phyloP scores from a whole-genome alignment of 805 yeast genomes.

The Candida qinlingensis region DNA sequence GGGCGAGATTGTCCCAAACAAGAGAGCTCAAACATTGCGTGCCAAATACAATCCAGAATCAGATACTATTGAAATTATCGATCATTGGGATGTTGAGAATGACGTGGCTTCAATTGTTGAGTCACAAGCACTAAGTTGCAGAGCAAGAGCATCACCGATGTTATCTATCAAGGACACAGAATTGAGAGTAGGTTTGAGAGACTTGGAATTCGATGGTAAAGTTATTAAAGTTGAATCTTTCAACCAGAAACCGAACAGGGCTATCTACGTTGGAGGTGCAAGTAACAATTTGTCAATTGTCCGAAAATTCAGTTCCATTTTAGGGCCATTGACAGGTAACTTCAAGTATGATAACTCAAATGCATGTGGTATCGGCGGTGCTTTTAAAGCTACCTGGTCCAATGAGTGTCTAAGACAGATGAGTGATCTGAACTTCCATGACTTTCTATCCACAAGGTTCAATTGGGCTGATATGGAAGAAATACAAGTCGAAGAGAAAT shows the following conservation, averaged over 20 bases:
- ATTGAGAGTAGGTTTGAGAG: neutral
- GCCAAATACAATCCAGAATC: constrained; percentile 33
- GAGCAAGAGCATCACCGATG: constrained; percentile 76
- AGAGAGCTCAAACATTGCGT: constrained; percentile 56
- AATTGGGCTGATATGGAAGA: constrained; percentile 37
- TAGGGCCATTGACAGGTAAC: constrained; percentile 58
- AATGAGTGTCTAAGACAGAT: constrained; percentile 17
- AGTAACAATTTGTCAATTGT: constrained; percentile 68
- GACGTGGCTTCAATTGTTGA: constrained; percentile 80
- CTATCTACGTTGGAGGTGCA: constrained; percentile 86
- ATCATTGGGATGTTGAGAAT: constrained; percentile 44
- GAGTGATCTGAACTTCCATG: constrained; percentile 29
- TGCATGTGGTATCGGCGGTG: constrained; percentile 92
- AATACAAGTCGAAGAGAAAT: constrained; percentile 21
- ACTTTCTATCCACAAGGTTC: constrained; percentile 42
- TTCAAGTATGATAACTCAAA: constrained; percentile 72
- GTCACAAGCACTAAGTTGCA: constrained; percentile 80
- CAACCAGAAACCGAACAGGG: constrained; percentile 54
- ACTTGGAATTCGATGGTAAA: constrained; percentile 32
- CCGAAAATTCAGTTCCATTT: constrained; percentile 58
- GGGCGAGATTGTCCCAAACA: constrained; percentile 89
- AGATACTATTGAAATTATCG: constrained; percentile 28
- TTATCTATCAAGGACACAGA: constrained; percentile 34
- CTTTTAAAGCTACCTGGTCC: constrained; percentile 80
- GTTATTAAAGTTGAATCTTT: constrained; percentile 13